Percentiles rank a stretch among this genome's conserved stretches.
phyloP scores from a whole-genome alignment of 768 basidiomycete species.

The Tylopilus sp. region DNA sequence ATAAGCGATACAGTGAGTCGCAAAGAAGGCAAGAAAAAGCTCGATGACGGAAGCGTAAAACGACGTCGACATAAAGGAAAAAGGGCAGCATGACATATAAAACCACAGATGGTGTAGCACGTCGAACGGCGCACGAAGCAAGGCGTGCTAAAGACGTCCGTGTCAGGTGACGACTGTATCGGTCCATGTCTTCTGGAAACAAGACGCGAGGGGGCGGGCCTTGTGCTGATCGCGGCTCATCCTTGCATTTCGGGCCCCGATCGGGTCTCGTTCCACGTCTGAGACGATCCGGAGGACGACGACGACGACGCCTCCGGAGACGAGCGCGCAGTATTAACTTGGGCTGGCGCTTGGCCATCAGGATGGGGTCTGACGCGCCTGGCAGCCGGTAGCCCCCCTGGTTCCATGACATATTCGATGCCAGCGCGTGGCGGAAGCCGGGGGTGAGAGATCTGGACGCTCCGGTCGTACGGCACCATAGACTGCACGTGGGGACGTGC shows the following conservation, averaged over 20 bases:
- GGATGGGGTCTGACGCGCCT: conserved; percentile 7
- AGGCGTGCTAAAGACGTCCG: background rate
- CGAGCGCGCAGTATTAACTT: background rate
- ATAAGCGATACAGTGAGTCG: background rate
- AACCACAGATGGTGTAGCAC: background rate
- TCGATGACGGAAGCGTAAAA: background rate
- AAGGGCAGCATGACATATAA: background rate
- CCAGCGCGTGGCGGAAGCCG: conserved; percentile 13
- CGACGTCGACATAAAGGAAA: background rate
- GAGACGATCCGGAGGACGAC: conserved; percentile 21
- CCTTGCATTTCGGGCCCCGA: conserved; percentile 8
- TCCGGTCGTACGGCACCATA: conserved; percentile 8
- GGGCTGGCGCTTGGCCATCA: conserved; percentile 1
- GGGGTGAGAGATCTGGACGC: background rate
- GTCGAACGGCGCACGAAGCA: background rate
- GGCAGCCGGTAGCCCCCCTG: conserved; percentile 6
- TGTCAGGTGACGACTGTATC: background rate
- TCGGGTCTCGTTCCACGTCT: conserved; percentile 11
- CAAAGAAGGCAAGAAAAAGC: background rate
- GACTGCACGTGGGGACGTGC: background rate
- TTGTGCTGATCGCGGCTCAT: conserved; percentile 5
- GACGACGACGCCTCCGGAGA: conserved; percentile 16
- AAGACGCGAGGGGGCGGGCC: no score
- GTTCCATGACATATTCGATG: conserved; percentile 11
- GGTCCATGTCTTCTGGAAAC: no score